phyloP scores from a whole-genome alignment of 139 green algal genomes.

The Zygnema circumcarinatum region DNA sequence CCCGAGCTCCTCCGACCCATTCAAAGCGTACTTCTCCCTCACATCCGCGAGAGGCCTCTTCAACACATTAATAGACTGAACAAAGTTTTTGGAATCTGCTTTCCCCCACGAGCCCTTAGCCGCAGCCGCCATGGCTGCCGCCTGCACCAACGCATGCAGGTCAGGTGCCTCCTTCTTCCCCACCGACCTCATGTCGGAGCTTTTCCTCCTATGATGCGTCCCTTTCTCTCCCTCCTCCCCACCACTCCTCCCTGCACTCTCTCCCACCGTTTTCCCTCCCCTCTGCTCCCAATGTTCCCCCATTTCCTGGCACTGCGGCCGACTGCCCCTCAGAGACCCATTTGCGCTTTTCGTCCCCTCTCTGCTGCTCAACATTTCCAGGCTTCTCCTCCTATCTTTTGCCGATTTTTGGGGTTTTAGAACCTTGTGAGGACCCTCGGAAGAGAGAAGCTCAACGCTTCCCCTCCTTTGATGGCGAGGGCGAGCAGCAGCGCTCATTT shows the following conservation, averaged over 20 bases:
- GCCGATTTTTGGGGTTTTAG: not conserved
- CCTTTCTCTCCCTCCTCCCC: not conserved
- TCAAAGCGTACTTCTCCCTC: not conserved
- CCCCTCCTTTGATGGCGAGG: not conserved
- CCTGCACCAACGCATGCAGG: not conserved
- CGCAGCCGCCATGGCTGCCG: not conserved
- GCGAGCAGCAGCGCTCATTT: not conserved
- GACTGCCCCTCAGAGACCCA: too few species aligned
- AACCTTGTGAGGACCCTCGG: not conserved
- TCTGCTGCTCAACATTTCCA: not conserved
- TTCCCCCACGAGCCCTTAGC: constrained; percentile 8
- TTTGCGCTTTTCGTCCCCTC: too few species aligned
- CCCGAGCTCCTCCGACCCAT: constrained; percentile 35
- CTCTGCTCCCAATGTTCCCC: not conserved
- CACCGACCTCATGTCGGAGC: not conserved
- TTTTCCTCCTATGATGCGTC: not conserved
- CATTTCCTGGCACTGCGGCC: too few species aligned
- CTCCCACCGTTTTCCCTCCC: not conserved
- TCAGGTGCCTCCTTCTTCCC: not conserved
- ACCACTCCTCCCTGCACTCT: not conserved
- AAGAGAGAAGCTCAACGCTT: not conserved
- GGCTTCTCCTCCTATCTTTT: not conserved
- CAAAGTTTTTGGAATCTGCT: not conserved
- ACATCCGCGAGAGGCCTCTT: constrained; percentile 14
- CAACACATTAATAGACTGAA: constrained; percentile 3